phyloP scores from a whole-genome alignment of 2,329 filamentous ascomycete species.

The Sordariomycetes sp. region DNA sequence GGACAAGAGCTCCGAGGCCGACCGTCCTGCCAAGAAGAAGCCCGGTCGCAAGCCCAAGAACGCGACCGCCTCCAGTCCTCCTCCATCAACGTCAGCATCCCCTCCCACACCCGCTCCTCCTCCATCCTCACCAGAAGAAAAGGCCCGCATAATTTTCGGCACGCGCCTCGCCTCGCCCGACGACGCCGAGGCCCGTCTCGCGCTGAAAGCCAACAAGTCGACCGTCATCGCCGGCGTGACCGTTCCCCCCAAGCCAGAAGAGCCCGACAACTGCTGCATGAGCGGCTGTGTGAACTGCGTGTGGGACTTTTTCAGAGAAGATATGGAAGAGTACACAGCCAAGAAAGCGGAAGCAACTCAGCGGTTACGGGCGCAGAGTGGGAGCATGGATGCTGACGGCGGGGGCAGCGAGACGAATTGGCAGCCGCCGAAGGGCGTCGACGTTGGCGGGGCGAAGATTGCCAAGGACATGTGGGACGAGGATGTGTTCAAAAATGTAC shows the following conservation, averaged over 20 bases:
- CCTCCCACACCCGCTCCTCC: constrained; percentile 7
- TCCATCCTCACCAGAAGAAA: constrained; percentile 31
- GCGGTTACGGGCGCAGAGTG: constrained; percentile 33
- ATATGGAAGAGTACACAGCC: constrained; percentile 79
- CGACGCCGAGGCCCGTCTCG: constrained; percentile 53
- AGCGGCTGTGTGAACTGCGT: constrained; percentile 96
- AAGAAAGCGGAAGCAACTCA: constrained; percentile 54
- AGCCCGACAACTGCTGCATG: constrained; percentile 99
- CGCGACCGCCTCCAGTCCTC: neutral
- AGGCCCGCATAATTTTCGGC: constrained; percentile 68
- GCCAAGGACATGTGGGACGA: constrained; percentile 49
- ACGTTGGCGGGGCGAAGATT: constrained; percentile 26
- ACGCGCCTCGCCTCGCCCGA: constrained; percentile 66
- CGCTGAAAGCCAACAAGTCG: constrained; percentile 47
- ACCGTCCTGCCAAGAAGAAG: constrained; percentile 14
- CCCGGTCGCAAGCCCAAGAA: constrained; percentile 15
- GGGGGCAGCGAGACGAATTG: constrained; percentile 60
- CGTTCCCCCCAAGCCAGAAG: constrained; percentile 74
- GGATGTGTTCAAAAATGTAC: constrained; percentile 69
- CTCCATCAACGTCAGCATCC: constrained; percentile 3
- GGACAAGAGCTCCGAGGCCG: constrained; percentile 8
- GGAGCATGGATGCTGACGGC: constrained; percentile 45
- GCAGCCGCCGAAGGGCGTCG: constrained; percentile 63
- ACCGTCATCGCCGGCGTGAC: constrained; percentile 66
- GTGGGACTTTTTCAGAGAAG: constrained; percentile 86